A percentile compares a stretch with the other conserved stretches of the same genome.
phyloP scores from a whole-genome alignment of 2,329 filamentous ascomycete species.

The Penicillium sp. region DNA sequence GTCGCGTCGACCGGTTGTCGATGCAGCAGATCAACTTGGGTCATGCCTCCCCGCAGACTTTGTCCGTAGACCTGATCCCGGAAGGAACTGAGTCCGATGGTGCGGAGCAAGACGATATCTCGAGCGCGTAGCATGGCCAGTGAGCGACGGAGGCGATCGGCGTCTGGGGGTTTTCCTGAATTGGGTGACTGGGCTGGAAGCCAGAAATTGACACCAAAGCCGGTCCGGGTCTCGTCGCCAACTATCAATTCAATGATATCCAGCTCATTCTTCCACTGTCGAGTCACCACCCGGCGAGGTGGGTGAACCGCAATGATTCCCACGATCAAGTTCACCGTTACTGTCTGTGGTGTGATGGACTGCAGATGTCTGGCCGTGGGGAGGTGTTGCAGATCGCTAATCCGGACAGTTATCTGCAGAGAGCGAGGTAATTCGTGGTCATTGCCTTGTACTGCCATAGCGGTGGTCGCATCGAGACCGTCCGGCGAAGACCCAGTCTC shows the following conservation, averaged over 20 bases:
- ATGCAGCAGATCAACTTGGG: conserved; percentile 68
- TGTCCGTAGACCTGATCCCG: conserved; percentile 79
- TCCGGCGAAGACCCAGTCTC: conserved; percentile 29
- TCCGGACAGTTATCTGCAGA: conserved; percentile 45
- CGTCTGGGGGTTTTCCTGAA: conserved; percentile 19
- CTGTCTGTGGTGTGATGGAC: conserved; percentile 73
- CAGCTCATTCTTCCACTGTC: conserved; percentile 53
- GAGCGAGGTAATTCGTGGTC: conserved; percentile 15
- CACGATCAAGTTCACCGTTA: conserved; percentile 79
- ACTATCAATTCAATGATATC: conserved; percentile 76
- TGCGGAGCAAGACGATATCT: conserved; percentile 77
- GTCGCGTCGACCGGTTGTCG: conserved; percentile 55
- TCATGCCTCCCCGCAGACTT: conserved; percentile 71
- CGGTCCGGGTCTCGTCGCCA: conserved; percentile 80
- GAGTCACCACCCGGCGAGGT: conserved; percentile 67
- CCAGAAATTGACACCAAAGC: conserved; percentile 86
- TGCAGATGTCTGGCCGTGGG: conserved; percentile 67
- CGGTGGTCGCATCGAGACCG: conserved; percentile 18
- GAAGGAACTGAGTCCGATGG: conserved; percentile 77
- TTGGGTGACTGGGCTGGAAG: conserved; percentile 49
- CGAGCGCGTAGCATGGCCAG: conserved; percentile 61
- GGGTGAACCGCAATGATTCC: conserved; percentile 73
- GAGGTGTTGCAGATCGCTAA: conserved; percentile 69
- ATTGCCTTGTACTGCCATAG: conserved; percentile 6
- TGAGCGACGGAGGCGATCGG: conserved; percentile 42